phyloP scores from a whole-genome alignment of 2,329 filamentous ascomycete species.

The Aspergillus viridinutans region DNA sequence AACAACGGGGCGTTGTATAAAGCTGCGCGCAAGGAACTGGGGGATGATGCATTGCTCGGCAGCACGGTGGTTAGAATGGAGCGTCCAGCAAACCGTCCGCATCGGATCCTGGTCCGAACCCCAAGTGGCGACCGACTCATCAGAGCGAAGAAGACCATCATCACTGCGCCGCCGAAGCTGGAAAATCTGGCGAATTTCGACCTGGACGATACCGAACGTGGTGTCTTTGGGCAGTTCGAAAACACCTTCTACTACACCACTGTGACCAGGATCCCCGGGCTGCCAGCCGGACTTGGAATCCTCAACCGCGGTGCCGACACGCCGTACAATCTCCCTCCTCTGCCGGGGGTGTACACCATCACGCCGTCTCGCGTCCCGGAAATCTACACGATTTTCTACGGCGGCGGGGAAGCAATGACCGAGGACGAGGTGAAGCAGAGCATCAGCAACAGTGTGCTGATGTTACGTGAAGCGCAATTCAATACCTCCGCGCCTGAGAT shows the following conservation, averaged over 20 bases:
- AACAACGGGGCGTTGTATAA: constrained; percentile 1
- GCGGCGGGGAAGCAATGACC: background rate
- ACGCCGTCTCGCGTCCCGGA: background rate
- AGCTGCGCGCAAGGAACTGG: constrained; percentile 4
- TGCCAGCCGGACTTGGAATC: constrained; percentile 9
- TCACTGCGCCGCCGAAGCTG: constrained; percentile 35
- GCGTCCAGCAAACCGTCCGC: constrained; percentile 26
- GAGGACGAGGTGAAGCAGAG: constrained; percentile 1
- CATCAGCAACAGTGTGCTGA: constrained; percentile 2
- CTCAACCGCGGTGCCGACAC: constrained; percentile 7
- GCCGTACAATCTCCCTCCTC: constrained; percentile 3
- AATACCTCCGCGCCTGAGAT: constrained; percentile 7
- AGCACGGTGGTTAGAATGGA: constrained; percentile 30
- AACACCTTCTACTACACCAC: constrained; percentile 25
- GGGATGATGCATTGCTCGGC: constrained; percentile 35
- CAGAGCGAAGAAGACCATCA: constrained; percentile 32
- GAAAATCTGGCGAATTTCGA: constrained; percentile 30
- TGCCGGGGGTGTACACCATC: constrained; percentile 9
- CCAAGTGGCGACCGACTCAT: constrained; percentile 24
- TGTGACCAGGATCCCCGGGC: constrained; percentile 26
- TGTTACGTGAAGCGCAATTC: constrained; percentile 1
- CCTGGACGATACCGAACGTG: constrained; percentile 26
- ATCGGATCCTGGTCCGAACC: constrained; percentile 23
- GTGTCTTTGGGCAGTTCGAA: constrained; percentile 30
- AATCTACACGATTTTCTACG: constrained; percentile 2